These are phyloP conservation scores for Acrodontium crateriforme DNA, from an alignment of 2,329 filamentous ascomycete genomes.

Conservation along the genomic window DNA sequence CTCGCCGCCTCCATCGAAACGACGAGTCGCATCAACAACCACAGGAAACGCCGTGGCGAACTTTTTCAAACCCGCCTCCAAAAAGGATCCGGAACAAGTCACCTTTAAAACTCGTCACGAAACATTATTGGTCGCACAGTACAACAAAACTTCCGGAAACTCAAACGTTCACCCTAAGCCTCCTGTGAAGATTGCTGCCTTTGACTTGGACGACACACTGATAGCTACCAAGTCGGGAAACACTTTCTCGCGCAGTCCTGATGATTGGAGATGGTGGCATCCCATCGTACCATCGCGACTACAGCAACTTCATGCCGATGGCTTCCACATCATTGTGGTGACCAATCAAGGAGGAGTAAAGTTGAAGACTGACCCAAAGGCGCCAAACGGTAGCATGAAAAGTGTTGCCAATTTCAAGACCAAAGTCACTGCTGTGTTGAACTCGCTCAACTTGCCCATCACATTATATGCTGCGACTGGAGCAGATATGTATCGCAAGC, in stretches of 20 bases:
- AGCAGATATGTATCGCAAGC: constrained; percentile 75
- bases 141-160: constrained; percentile 29
- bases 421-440: constrained; percentile 58
- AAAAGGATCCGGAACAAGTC: constrained; percentile 67
- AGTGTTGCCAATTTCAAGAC: constrained; percentile 69
- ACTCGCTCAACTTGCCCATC: constrained; percentile 59
- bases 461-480: constrained; percentile 76
- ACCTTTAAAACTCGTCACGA: constrained; percentile 54
- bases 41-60: constrained; percentile 55
- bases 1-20: constrained; percentile 44
- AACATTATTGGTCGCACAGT: constrained; percentile 65
- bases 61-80: constrained; percentile 78
- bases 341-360: constrained; percentile 82
- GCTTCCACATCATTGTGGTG: constrained; percentile 63
- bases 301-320: constrained; percentile 55
- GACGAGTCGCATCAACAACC: constrained; percentile 39
- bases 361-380: constrained; percentile 54
- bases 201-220: constrained; percentile 76
- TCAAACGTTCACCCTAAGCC: too few relatives aligned
- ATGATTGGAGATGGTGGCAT: constrained; percentile 96
- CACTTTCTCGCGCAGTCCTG: constrained; percentile 53
- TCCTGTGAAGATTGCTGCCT: constrained; percentile 52
- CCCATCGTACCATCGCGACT: constrained; percentile 52
- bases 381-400: constrained; percentile 51
- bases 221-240: constrained; percentile 71